A percentile compares a stretch with the other conserved stretches of the same genome.
These are phyloP conservation scores for Funneliformis caledonium DNA, from an alignment of 371 early-diverging fungal species.

Conservation along the genomic window DNA sequence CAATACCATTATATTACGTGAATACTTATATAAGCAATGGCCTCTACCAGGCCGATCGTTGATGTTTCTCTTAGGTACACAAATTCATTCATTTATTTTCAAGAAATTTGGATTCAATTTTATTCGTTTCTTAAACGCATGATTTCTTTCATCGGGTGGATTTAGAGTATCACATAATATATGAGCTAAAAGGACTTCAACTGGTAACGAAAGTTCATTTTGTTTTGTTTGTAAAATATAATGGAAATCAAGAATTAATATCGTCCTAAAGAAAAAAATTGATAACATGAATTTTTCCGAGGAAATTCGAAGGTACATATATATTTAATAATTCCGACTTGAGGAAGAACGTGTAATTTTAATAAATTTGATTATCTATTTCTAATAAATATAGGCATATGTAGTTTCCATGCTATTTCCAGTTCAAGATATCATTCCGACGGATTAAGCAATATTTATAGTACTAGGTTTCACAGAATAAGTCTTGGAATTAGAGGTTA, in stretches of 20 bases:
- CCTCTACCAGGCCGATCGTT: not conserved
- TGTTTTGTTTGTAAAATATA: not conserved
- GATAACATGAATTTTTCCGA: too few relatives aligned
- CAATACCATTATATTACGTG: too few relatives aligned
- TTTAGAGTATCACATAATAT: slow-evolving; percentile 56
- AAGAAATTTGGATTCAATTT: not conserved
- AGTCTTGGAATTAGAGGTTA: slow-evolving; percentile 2
- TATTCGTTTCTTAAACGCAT: slow-evolving; percentile 44
- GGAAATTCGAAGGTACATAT: not conserved
- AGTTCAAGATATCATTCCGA: not conserved
- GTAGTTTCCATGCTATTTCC: not conserved
- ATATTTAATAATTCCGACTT: not conserved
- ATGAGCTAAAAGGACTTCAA: slow-evolving; percentile 42
- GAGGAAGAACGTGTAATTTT: too few relatives aligned
- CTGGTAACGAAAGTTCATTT: not conserved
- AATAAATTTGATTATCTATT: not conserved
- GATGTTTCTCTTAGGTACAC: not conserved
- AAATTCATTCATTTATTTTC: not conserved
- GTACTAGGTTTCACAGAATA: not conserved
- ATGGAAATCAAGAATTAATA: slow-evolving; percentile 21
- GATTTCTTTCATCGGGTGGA: slow-evolving; percentile 55
- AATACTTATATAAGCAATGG: too few relatives aligned
- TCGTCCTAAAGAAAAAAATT: not conserved
- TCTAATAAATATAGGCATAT: slow-evolving; percentile 1
- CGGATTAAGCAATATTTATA: not conserved